phyloP scores from a whole-genome alignment of 345 rosid species.

The Garcia nutans region DNA sequence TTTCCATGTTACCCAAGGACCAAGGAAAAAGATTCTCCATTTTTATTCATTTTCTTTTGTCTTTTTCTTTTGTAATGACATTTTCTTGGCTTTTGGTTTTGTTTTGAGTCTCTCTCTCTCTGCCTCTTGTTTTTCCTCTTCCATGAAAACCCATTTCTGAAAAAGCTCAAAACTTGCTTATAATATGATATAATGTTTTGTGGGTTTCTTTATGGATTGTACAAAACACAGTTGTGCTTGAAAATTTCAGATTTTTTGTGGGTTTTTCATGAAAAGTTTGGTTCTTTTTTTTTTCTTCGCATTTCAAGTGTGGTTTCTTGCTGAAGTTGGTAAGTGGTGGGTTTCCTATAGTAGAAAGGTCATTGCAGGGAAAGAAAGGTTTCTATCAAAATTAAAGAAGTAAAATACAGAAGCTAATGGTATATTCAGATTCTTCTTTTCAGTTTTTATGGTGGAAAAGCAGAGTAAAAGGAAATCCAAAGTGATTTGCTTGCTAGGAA shows the following conservation, averaged over 20 bases:
- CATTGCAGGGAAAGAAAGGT: background rate
- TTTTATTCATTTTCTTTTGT: slow-evolving; percentile 1
- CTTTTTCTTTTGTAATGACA: background rate
- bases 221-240: background rate
- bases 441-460: slow-evolving; percentile 12
- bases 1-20: background rate
- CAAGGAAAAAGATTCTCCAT: slow-evolving; percentile 15
- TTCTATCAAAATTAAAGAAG: background rate
- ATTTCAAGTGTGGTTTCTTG: background rate
- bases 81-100: background rate
- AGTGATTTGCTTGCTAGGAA: background rate
- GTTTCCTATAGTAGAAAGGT: slow-evolving; percentile 1
- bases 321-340: background rate
- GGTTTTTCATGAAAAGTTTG: slow-evolving; percentile 5
- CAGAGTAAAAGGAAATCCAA: background rate
- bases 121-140: background rate
- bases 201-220: slow-evolving; percentile 3
- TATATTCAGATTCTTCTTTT: slow-evolving; percentile 14
- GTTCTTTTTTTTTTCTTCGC: background rate
- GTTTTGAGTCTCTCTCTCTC: background rate
- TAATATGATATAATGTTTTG: slow-evolving; percentile 2
- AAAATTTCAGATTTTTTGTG: background rate
- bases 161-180: slow-evolving; percentile 1
- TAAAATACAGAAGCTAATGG: background rate
- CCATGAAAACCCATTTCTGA: background rate